Conservation (phyloP, 495 filamentous ascomycete genomes). For the Friedmanniomyces simplex region DNA sequence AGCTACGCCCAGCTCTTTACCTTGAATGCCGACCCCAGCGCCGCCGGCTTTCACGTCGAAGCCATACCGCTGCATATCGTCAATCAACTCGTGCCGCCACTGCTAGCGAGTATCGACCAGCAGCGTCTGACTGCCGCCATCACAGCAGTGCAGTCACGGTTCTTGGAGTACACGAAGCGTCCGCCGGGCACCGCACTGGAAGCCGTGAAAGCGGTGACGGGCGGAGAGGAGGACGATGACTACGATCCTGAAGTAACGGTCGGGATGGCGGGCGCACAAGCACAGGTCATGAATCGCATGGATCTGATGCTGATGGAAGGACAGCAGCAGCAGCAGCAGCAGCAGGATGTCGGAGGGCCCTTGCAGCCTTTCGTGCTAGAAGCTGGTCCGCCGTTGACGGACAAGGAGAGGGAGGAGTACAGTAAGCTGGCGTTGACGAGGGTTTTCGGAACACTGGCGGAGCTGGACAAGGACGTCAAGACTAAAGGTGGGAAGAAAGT, state of each 20-base stretch:
- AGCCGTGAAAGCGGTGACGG: slow-evolving; percentile 37
- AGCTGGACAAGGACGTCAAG: slow-evolving; percentile 53
- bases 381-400: slow-evolving; percentile 59
- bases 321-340: slow-evolving; percentile 38
- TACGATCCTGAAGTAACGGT: slow-evolving; percentile 46
- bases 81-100: slow-evolving; percentile 61
- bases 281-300: slow-evolving; percentile 60
- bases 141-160: slow-evolving; percentile 43
- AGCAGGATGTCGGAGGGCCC: slow-evolving; percentile 33
- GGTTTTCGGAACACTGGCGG: slow-evolving; percentile 64
- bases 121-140: slow-evolving; percentile 56
- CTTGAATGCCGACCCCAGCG: slow-evolving; percentile 58
- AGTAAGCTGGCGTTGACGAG: slow-evolving; percentile 60
- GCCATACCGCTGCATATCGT: slow-evolving; percentile 55
- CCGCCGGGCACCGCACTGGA: slow-evolving; percentile 25
- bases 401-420: slow-evolving; percentile 54
- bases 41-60: slow-evolving; percentile 73
- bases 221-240: slow-evolving; percentile 76
- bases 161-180: slow-evolving; percentile 35
- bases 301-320: slow-evolving; percentile 42
- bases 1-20: slow-evolving; percentile 75
- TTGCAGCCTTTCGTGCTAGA: slow-evolving; percentile 67
- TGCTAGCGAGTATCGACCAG: slow-evolving; percentile 51
- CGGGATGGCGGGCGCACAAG: slow-evolving; percentile 46
- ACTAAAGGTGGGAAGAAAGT: slow-evolving; percentile 7